Percentiles rank a stretch among this genome's conserved stretches.
These are phyloP conservation scores for Phytophthora cryptogea DNA, from an alignment of 352 stramenopile species.

Conservation along the genomic window DNA sequence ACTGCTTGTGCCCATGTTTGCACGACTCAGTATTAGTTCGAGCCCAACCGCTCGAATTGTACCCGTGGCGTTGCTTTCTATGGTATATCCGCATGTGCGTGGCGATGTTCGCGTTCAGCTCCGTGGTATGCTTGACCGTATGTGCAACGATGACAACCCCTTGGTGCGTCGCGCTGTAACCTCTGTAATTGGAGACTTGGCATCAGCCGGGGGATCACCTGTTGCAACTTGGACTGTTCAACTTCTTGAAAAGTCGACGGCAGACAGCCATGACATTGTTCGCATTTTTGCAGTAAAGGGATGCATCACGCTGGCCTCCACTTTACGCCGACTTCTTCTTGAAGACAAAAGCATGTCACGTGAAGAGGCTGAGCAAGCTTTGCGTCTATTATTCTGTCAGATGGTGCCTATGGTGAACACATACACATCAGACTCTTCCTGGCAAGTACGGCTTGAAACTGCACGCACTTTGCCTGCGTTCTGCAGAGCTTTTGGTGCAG, in stretches of 20 bases:
- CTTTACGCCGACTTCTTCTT: conserved; percentile 56
- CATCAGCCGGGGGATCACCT: conserved; percentile 49
- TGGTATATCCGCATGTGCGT: conserved; percentile 73
- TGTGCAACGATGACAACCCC: conserved; percentile 88
- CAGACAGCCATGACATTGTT: conserved; percentile 88
- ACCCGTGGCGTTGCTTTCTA: conserved; percentile 71
- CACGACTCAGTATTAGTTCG: conserved; percentile 80
- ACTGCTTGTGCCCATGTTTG: conserved; percentile 80
- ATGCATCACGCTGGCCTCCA: conserved; percentile 74
- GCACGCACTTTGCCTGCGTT: conserved; percentile 77
- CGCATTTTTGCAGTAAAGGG: conserved; percentile 87
- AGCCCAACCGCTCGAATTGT: conserved; percentile 86
- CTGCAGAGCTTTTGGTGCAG: conserved; percentile 70
- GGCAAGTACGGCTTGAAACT: conserved; percentile 85
- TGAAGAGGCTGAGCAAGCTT: conserved; percentile 39
- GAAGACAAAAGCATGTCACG: conserved; percentile 37
- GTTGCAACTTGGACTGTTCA: conserved; percentile 77
- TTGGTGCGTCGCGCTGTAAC: conserved; percentile 83
- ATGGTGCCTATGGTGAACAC: conserved; percentile 90
- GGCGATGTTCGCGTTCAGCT: conserved; percentile 82
- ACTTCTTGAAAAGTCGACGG: conserved; percentile 78
- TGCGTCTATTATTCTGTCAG: conserved; percentile 76
- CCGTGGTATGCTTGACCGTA: conserved; percentile 86
- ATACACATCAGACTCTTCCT: conserved; percentile 86
- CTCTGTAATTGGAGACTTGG: conserved; percentile 82